Evolutionary conservation across 2,329 filamentous ascomycete genomes (phyloP).

Genomic region (Cytospora chrysosperma): DNA sequence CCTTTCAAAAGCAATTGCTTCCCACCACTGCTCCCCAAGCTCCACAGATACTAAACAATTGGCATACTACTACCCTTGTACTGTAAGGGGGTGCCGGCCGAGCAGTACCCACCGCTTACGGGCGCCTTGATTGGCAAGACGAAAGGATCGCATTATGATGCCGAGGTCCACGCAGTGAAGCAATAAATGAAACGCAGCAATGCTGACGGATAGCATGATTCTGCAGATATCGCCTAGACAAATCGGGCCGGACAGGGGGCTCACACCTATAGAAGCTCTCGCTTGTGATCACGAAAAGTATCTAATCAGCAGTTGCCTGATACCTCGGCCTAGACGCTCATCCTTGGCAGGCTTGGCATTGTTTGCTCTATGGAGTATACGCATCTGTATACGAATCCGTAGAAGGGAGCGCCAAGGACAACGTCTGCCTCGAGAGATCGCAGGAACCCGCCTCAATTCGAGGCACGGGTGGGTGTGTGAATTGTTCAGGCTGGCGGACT

Average conservation of each 20-base stretch:
- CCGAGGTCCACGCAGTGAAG: slow-evolving; percentile 12
- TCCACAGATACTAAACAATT: slow-evolving; percentile 10
- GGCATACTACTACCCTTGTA: background rate
- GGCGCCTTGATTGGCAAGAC: slow-evolving; percentile 7
- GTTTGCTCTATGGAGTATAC: background rate
- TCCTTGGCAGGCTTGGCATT: slow-evolving; percentile 1
- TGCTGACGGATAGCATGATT: background rate
- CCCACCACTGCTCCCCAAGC: background rate
- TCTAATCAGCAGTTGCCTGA: background rate
- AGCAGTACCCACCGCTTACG: background rate
- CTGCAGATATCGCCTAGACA: slow-evolving; percentile 9
- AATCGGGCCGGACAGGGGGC: slow-evolving; percentile 4
- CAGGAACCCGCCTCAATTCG: background rate
- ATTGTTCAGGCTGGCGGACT: background rate
- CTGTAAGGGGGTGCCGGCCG: slow-evolving; percentile 2
- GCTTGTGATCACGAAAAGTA: slow-evolving; percentile 9
- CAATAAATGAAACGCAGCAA: background rate
- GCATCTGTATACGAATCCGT: background rate
- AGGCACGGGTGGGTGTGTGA: too few relatives aligned
- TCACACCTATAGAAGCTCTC: slow-evolving; percentile 2
- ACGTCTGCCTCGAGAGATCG: background rate
- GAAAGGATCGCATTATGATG: slow-evolving; percentile 4
- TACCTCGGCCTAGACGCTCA: slow-evolving; percentile 8
- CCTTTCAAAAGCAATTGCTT: slow-evolving; percentile 3
- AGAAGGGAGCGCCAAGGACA: background rate